Base-by-base conservation (phyloP, 2,329 filamentous ascomycete species). In the Clonostachys sp. region DNA sequence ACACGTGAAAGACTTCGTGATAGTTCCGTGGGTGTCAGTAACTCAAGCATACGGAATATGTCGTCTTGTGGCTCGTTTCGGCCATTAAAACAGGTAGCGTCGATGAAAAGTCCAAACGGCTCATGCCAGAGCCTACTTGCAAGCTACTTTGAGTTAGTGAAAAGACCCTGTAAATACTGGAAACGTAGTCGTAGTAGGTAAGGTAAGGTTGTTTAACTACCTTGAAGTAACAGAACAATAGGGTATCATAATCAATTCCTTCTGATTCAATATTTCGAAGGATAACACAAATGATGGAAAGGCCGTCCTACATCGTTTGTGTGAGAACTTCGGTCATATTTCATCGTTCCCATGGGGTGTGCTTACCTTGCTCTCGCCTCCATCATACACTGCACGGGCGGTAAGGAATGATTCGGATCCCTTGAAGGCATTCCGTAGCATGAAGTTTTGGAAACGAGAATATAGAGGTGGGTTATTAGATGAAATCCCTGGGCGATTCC, bases 371-470 rank as follows among this genome's bases (percentile, higher is more conserved):
- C 80, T 86, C 63, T 87, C 83, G 17, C 84, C 84, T 34, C 84
- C 84, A 57, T 87, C 84, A 57, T 87, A 87, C 12, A 87, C 80
- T 24, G 83, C 83, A 18, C 83, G 74, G 20, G 80, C 78, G 3
- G 81, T 83, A 18, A 84, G 63, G 49, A 84, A 80, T 4, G 81
- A 84, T 54, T 86, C 84, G 0, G 78, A 80, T 53, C 79, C 81
- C 36, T 80, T 75, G 53, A 84, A 83, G 3, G 83, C 83, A 58
- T 87, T 86, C 16, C 79, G 77, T 42, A 87, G 72, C 84, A 87
- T 87, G 56, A 87, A 87, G 53, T 86, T 81, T 53, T 87, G 84
- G 53, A 87, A 87, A 20, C 82, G 72, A 3, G 83, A 86, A 59
- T 87, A 87, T 7, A 78, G 68, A 1, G 81, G 78, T 5, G 83